These are phyloP conservation scores for Penicillium mononematosum DNA, from an alignment of 495 filamentous ascomycete genomes.

Conservation along the genomic window DNA sequence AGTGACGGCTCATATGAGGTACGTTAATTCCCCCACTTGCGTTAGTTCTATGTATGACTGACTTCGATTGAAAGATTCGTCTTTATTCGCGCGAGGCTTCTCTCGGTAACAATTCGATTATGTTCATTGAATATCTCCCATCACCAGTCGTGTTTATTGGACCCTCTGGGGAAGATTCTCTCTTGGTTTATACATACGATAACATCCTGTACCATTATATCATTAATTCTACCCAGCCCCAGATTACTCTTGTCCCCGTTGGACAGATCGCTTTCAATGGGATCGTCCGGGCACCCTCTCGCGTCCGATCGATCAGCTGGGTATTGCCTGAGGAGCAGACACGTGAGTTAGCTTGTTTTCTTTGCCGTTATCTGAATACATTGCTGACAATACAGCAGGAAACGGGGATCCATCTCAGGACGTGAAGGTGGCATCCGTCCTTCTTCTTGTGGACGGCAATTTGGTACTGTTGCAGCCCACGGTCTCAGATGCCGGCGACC, in stretches of 20 bases:
- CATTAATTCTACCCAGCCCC: conserved; percentile 65
- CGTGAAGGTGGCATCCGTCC: conserved; percentile 87
- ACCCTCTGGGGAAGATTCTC: conserved; percentile 85
- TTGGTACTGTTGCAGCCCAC: conserved; percentile 89
- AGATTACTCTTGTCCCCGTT: conserved; percentile 80
- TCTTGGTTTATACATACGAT: conserved; percentile 94
- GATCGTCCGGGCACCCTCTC: conserved; percentile 87
- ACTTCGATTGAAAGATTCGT: conserved; percentile 57
- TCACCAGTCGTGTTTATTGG: conserved; percentile 84
- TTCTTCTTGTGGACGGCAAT: conserved; percentile 95
- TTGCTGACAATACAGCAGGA: conserved; percentile 41
- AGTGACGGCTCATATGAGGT: conserved; percentile 78
- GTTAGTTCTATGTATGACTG: not conserved
- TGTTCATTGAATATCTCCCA: conserved; percentile 74
- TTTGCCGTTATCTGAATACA: not conserved
- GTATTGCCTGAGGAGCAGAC: conserved; percentile 90
- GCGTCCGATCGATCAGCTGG: conserved; percentile 94
- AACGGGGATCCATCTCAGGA: conserved; percentile 96
- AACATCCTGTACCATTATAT: conserved; percentile 95
- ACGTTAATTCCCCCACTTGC: conserved; percentile 10
- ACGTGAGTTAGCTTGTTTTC: conserved; percentile 44
- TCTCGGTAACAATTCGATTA: conserved; percentile 67
- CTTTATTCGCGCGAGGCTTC: conserved; percentile 85
- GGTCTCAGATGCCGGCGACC: conserved; percentile 66
- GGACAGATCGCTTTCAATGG: conserved; percentile 97